phyloP scores from a whole-genome alignment of 352 stramenopile genomes.

The Phytophthora macrochlamydospora region DNA sequence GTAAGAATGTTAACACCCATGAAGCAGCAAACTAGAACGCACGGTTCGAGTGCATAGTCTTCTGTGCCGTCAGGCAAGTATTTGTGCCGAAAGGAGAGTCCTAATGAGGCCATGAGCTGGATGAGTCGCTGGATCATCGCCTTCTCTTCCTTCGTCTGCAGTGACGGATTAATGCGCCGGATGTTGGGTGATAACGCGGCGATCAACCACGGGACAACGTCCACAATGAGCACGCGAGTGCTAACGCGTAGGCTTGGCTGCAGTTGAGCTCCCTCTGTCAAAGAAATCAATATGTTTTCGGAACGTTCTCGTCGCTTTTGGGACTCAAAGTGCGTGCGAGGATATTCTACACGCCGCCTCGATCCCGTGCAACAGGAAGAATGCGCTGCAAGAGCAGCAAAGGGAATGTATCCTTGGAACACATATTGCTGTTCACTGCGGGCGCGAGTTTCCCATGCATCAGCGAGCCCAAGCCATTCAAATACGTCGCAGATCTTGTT shows the following conservation, averaged over 20 bases:
- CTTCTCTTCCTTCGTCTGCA: slow-evolving; percentile 75
- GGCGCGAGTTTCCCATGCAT: slow-evolving; percentile 69
- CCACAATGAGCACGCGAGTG: slow-evolving; percentile 60
- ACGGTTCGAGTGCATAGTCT: slow-evolving; percentile 82
- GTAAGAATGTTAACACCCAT: slow-evolving; percentile 2
- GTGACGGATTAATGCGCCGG: slow-evolving; percentile 54
- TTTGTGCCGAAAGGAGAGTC: slow-evolving; percentile 77
- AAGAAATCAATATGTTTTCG: slow-evolving; percentile 67
- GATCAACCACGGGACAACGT: slow-evolving; percentile 81
- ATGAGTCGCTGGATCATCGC: slow-evolving; percentile 70
- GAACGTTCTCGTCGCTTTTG: slow-evolving; percentile 64
- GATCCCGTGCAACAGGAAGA: slow-evolving; percentile 77
- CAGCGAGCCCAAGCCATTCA: slow-evolving; percentile 84
- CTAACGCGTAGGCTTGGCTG: slow-evolving; percentile 66
- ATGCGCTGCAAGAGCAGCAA: slow-evolving; percentile 74
- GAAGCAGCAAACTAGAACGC: slow-evolving; percentile 25
- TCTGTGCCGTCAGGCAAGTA: slow-evolving; percentile 68
- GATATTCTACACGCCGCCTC: slow-evolving; percentile 75
- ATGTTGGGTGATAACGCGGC: slow-evolving; percentile 68
- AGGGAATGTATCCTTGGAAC: slow-evolving; percentile 70
- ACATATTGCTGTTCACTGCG: slow-evolving; percentile 75
- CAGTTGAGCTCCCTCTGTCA: slow-evolving; percentile 67
- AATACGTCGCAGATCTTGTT: slow-evolving; percentile 82
- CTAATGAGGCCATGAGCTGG: slow-evolving; percentile 77
- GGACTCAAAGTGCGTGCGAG: slow-evolving; percentile 60